These are phyloP conservation scores for Pichia sp. DNA, from an alignment of 1,139 yeast genomes.

Conservation along the genomic window DNA sequence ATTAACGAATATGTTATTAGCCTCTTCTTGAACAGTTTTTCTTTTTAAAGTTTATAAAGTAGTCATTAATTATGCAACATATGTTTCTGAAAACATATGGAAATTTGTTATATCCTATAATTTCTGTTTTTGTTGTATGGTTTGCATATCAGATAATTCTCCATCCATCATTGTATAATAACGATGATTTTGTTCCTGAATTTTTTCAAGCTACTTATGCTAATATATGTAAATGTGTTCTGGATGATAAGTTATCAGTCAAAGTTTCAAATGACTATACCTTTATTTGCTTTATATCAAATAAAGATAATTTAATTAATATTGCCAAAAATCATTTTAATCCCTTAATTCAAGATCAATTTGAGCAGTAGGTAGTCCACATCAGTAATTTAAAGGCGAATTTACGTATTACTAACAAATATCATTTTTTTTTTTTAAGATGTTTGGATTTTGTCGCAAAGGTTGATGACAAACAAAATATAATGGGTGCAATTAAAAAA, in stretches of 20 bases:
- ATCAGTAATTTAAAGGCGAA: too few relatives aligned
- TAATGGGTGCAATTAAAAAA: not conserved
- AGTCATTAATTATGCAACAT: not conserved
- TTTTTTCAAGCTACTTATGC: constrained; percentile 3
- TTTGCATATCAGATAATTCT: not conserved
- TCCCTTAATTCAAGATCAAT: not conserved
- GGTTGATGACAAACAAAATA: not conserved
- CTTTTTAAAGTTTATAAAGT: not conserved
- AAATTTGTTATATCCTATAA: not conserved
- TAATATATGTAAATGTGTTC: constrained; percentile 6
- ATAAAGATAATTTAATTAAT: constrained; percentile 1
- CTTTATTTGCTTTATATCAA: constrained; percentile 1
- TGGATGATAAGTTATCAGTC: not conserved
- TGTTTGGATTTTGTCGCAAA: constrained; percentile 9
- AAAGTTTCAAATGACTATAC: not conserved
- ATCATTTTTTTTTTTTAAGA: not conserved
- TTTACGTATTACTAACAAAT: constrained; percentile 1
- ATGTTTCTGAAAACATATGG: not conserved
- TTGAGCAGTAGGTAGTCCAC: constrained; percentile 7
- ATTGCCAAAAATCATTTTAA: constrained; percentile 3
- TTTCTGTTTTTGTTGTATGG: not conserved
- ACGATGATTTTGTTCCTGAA: constrained; percentile 1
- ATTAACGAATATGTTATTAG: not conserved
- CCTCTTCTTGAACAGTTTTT: not conserved
- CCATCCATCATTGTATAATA: not conserved